Evolutionary conservation across 2,329 filamentous ascomycete species (phyloP), one percentile per base, ranked within the genome.

Genomic region (Monilinia aucupariae): DNA sequence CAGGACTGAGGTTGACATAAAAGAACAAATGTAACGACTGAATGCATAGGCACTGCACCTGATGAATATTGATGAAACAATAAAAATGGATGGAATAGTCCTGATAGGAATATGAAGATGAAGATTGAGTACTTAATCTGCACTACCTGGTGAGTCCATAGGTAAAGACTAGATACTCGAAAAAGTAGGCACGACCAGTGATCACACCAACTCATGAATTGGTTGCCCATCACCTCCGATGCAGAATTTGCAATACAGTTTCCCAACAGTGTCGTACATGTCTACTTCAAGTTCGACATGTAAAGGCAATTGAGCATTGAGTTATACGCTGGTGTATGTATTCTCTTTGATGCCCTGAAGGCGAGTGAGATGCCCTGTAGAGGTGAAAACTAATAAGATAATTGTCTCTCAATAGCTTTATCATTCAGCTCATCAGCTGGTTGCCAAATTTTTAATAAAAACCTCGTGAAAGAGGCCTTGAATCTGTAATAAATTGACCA

Each of bases 141-240:
- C 43, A 56, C n/a, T 17, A 56, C n/a, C 20, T 34, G 45, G 12
- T 30, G 30, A 61, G 4, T 37, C 37, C n/a, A n/a, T 15, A 17
- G 30, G 39, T 13, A 45, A 47, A 20, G 9, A 34, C 12, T 17
- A 20, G 20, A 34, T 25, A 4, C 15, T 37, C 15, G 7, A 41
- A 45, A 49, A 32, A 61, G 66, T 41, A 66, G 50, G 63, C 64
- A 63, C 61, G 54, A 62, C 39, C 62, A 27, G 55, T 25, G 37
- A 25, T 8, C 48, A 53, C 39, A 17, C 7, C 25, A 12, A 43
- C 5, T 25, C 27, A 34, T 22, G 20, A 20, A 2, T 8, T 34
- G 1, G 6, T 15, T 45, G n/a, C 4, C 17, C 7, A n/a, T 43
- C 13, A 8, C 25, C 10, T 20, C 27, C 17, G 15, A 45, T 34